Percentiles rank a stretch among this genome's conserved stretches.
These are phyloP conservation scores for Thermothielavioides terrestris DNA, from an alignment of 495 filamentous ascomycete species.

Conservation along the genomic window DNA sequence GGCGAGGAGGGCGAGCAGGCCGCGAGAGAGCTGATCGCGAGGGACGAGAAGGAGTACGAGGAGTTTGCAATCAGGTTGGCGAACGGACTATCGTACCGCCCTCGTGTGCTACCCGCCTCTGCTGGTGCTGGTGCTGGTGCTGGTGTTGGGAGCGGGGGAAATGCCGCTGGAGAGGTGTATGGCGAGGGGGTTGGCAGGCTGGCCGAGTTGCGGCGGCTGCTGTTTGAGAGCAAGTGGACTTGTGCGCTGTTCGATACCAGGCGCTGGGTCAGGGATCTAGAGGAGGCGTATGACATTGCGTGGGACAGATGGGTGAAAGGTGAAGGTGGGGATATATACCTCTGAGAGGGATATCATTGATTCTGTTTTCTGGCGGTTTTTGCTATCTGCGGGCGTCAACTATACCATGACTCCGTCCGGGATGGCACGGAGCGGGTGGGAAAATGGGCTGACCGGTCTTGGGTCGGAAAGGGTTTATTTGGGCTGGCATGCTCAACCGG, in stretches of 20 bases:
- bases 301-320: conserved; percentile 84
- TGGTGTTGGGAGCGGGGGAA: too few relatives aligned
- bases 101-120: too few relatives aligned
- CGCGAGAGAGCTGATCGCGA: conserved; percentile 66
- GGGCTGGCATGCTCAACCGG: too few relatives aligned
- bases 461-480: too few relatives aligned
- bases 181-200: conserved; percentile 59
- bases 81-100: conserved; percentile 54
- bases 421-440: too few relatives aligned
- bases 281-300: conserved; percentile 77
- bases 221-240: conserved; percentile 73
- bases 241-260: conserved; percentile 86
- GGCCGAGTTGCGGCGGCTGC: conserved; percentile 63
- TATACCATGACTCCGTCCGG: background rate
- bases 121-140: too few relatives aligned
- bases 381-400: background rate
- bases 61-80: conserved; percentile 66
- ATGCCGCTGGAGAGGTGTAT: conserved; percentile 10
- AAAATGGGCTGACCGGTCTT: too few relatives aligned
- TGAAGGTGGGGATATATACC: conserved; percentile 82
- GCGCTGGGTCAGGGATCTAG: conserved; percentile 87
- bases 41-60: conserved; percentile 74
- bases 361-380: background rate
- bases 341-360: conserved; percentile 22
- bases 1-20: conserved; percentile 56